These are phyloP conservation scores for Saccharomycopsis olivae DNA, from an alignment of 805 yeast genomes.

Conservation along the genomic window DNA sequence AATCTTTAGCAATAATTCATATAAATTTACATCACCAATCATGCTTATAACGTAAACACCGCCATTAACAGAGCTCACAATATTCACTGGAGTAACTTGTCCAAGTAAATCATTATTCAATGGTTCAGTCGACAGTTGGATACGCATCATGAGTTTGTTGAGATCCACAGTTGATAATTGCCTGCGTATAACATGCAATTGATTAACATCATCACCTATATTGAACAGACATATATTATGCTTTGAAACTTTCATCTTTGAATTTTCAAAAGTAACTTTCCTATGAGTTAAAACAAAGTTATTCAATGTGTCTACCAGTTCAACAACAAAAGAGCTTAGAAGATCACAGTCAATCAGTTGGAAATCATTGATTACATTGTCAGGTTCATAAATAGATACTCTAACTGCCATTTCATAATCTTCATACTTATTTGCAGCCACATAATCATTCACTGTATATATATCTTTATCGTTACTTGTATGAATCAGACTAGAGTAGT, in stretches of 20 bases:
- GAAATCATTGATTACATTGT: neutral
- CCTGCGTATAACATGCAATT: neutral
- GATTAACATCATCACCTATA: neutral
- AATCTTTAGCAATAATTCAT: neutral
- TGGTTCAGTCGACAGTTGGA: neutral
- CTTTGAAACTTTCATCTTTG: neutral
- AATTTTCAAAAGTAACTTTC: neutral
- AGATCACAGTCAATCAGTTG: neutral
- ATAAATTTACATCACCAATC: neutral
- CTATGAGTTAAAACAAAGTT: neutral
- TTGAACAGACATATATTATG: neutral
- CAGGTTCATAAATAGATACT: neutral
- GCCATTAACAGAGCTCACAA: conserved; percentile 22
- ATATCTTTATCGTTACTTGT: conserved; percentile 3
- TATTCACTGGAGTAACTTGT: conserved; percentile 19
- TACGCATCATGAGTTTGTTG: neutral
- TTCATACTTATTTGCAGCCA: conserved; percentile 16
- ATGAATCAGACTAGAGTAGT: neutral
- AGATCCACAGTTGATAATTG: neutral
- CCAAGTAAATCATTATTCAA: neutral
- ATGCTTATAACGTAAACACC: conserved; percentile 21
- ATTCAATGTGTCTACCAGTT: neutral
- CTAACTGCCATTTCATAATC: conserved; percentile 29
- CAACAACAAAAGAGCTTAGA: neutral
- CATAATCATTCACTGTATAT: conserved; percentile 18